These are phyloP conservation scores for Salix dunnii DNA, from an alignment of 345 rosid species.

Conservation along the genomic window DNA sequence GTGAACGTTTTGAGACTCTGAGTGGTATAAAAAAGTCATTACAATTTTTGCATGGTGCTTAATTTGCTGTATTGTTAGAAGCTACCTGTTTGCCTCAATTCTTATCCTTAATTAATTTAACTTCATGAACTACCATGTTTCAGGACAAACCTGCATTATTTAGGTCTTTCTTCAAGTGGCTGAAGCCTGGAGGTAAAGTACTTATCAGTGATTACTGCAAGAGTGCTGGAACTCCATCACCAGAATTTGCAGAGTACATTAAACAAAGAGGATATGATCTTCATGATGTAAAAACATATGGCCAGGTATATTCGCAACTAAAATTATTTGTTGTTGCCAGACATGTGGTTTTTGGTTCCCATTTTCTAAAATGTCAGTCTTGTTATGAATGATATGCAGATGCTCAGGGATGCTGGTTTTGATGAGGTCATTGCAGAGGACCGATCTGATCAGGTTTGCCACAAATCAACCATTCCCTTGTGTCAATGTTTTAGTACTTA, in stretches of 20 bases:
- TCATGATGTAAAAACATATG: slow-evolving; percentile 71
- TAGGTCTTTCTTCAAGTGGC: slow-evolving; percentile 83
- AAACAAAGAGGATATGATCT: slow-evolving; percentile 94
- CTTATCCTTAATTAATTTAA: neutral
- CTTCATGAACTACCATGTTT: neutral
- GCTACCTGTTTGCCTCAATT: neutral
- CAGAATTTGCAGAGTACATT: slow-evolving; percentile 66
- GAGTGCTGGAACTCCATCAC: slow-evolving; percentile 59
- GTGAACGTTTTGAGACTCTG: neutral
- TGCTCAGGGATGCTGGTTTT: slow-evolving; percentile 89
- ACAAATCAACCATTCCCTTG: neutral
- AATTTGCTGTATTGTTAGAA: neutral
- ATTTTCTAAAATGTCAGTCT: neutral
- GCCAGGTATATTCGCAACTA: slow-evolving; percentile 50
- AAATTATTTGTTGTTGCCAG: slow-evolving; percentile 8
- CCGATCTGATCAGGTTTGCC: slow-evolving; percentile 68
- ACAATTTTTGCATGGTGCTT: neutral
- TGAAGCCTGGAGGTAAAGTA: slow-evolving; percentile 91
- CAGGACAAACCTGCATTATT: slow-evolving; percentile 94
- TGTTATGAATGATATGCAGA: slow-evolving; percentile 35
- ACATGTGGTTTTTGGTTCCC: neutral
- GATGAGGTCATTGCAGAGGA: slow-evolving; percentile 70
- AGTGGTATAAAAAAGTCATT: neutral
- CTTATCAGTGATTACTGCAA: slow-evolving; percentile 92
- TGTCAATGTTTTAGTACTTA: neutral